Evolutionary conservation across 352 stramenopile species (phyloP), one percentile per base, ranked within the genome.

Genomic region (Elongisporangium undulatum): DNA sequence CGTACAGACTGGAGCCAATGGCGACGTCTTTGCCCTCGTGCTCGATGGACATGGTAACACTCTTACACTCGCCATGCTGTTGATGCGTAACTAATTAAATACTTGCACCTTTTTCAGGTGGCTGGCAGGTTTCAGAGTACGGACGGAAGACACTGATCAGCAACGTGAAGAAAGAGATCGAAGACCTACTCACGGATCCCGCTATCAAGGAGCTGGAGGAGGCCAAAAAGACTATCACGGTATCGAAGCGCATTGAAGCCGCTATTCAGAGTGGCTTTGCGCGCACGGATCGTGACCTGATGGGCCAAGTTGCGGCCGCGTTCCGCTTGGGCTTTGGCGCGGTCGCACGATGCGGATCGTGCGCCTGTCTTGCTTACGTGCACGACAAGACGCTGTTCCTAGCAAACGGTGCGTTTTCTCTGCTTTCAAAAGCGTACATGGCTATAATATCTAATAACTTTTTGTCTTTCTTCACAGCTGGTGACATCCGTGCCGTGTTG

Each of bases 51-150:
- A 98, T 62, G 92, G 93, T 90, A 53, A 9, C 19, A 34, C 5
- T 29, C 15, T 12, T 26, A 26, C 19, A 20, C 8, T 7, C 12
- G 4, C 21, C 17, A 54, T 48, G 22, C 13, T 24, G 22, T 45
- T 22, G 20, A 12, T 56, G 26, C 17, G 38, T 38, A 50, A 53
- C 6, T 59, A 59, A 5, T 52, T 63, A 23, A 39, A 24, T 21
- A 16, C 20, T 26, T 24, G 41, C 38, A 58, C 24, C 45, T 52
- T 6, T 55, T 61, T n/a, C 19, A 93, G 84, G 84, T 20, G 93
- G 93, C 13, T 98, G 93, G 93, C 93, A 98, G 49, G 91, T 96
- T 21, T 90, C 90, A 1, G 92, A 98, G 63, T 97, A 94, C 52
- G 83, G 82, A 12, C 72, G 76, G 29, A 85, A 86, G 64, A 78